Evolutionary conservation across 768 basidiomycete genomes (phyloP), one percentile per base, ranked within the genome.

Genomic region (Tricholoma hemisulphureum): DNA sequence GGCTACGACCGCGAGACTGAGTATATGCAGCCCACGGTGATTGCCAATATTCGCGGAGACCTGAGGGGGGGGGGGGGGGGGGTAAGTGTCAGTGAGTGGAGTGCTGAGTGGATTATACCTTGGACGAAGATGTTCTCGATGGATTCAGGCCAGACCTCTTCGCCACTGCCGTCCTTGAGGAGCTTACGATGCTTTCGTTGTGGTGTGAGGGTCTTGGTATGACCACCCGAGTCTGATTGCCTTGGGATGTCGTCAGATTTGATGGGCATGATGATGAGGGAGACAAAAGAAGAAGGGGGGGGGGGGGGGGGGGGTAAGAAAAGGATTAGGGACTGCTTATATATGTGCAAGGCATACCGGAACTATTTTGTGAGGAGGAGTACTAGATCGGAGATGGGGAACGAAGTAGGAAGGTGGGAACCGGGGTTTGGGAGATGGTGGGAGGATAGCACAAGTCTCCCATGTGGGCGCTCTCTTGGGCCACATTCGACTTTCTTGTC

Each of bases 171-270:
- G 63, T 92, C 89, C 69, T 91, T 92, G 73, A 93, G 78, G 60
- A 92, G 86, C 71, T 92, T 93, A 65, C 88, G 80, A 73, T 92
- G 90, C 63, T 91, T 91, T 56, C 90, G 81, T 69, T 88, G 86
- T 18, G 90, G 89, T 1, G 88, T 92, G 63, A 87, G 80, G 54
- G 79, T 70, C 62, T 76, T 74, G 49, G 67, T 63, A 14, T 59
- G 35, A 41, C 52, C n/a, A n/a, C n/a, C 32, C 21, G 57, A 53
- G 56, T 72, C 66, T 63, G 65, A 63, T 64, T 73, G 72, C 72
- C 69, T 74, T 69, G 37, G 24, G 14, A 6, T 48, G 46, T 28
- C 64, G 64, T 57, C 41, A 43, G 48, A 50, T 9, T 61, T 57
- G 31, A 62, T 57, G 39, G 67, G 58, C 63, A 68, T 69, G 57